Percentiles rank a stretch among this genome's conserved stretches.
Conservation (phyloP, 805 yeast species). For the Hagleromyces aurorensis region DNA sequence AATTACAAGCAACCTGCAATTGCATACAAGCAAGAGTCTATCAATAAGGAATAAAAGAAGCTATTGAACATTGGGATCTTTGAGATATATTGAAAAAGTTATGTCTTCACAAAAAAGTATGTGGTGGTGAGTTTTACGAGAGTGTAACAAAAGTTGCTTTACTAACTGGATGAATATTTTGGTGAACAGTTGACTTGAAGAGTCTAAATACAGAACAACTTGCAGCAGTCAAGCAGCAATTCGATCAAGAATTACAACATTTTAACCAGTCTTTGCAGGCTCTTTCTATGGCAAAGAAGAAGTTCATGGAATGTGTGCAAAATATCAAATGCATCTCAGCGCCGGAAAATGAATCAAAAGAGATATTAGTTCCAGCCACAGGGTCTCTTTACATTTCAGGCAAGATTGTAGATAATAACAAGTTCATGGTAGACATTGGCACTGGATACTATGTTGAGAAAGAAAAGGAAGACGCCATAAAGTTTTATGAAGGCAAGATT, state of each 20-base stretch:
- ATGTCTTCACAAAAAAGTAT: slow-evolving; percentile 28
- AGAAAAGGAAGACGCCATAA: slow-evolving; percentile 51
- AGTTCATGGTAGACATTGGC: slow-evolving; percentile 87
- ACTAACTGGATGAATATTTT: slow-evolving; percentile 3
- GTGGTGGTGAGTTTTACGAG: slow-evolving; percentile 8
- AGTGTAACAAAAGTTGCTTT: neutral
- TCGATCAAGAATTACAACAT: slow-evolving; percentile 81
- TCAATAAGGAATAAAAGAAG: too few species aligned
- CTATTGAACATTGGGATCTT: too few species aligned
- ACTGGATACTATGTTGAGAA: slow-evolving; percentile 94
- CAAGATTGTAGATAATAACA: slow-evolving; percentile 50
- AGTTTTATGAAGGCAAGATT: slow-evolving; percentile 68
- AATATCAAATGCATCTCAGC: slow-evolving; percentile 52
- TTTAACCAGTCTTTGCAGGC: slow-evolving; percentile 79
- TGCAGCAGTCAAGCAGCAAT: slow-evolving; percentile 69
- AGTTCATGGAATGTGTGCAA: slow-evolving; percentile 70
- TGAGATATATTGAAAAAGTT: too few species aligned
- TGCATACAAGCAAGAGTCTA: too few species aligned
- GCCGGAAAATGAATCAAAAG: slow-evolving; percentile 37
- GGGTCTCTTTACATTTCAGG: slow-evolving; percentile 89
- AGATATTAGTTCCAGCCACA: slow-evolving; percentile 78
- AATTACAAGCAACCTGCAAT: slow-evolving; percentile 1
- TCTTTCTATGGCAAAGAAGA: slow-evolving; percentile 69
- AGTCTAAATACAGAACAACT: slow-evolving; percentile 78
- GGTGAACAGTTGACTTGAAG: slow-evolving; percentile 52